Base-by-base conservation (phyloP, 1,284 basidiomycete genomes). In the Phylloboletellus chloephorus region DNA sequence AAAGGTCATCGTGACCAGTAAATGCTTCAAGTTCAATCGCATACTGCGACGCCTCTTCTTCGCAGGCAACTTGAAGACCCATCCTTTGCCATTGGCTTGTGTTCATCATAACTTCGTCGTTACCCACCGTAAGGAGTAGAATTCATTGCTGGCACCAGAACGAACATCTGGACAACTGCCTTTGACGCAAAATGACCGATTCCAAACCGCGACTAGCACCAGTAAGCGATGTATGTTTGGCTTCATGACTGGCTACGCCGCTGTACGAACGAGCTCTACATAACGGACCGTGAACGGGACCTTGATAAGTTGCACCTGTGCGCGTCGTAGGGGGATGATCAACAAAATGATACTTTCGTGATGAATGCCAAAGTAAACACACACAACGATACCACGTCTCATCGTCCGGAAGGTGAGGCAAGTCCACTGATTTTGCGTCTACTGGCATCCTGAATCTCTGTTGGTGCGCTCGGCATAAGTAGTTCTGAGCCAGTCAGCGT, bases 361-460 rank as follows among this genome's bases (percentile, higher is more conserved):
- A n/a, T 33, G 11, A 31, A 12, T 11, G 13, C 17, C 15, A 29
- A 19, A 36, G n/a, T n/a, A 16, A 13, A 44, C 52, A 23, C 13
- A 57, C 54, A 34, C 46, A 59, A 21, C 46, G 50, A 21, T 61
- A 57, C 55, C 58, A 57, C 11, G 36, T 53, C 43, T 52, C 55
- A 22, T 57, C 52, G 22, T 61, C 55, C n/a, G 56, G 47, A 32
- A 57, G 17, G 19, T 50, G 44, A 29, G 58, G 55, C 44, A 57
- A 39, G 20, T 58, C 56, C 9, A 46, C 52, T 10, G 58, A 3
- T 30, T 50, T 57, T 37, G 52, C 58, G 11, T 57, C 58, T 3
- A 60, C 22, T 8, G 56, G 54, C 54, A 45, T 39, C 34, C 42
- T 42, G 28, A 57, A 13, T 32, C 54, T 46, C 58, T 61, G 37